Evolutionary conservation across 2,329 filamentous ascomycete genomes (phyloP).

Genomic region (Aspergillus melleus): DNA sequence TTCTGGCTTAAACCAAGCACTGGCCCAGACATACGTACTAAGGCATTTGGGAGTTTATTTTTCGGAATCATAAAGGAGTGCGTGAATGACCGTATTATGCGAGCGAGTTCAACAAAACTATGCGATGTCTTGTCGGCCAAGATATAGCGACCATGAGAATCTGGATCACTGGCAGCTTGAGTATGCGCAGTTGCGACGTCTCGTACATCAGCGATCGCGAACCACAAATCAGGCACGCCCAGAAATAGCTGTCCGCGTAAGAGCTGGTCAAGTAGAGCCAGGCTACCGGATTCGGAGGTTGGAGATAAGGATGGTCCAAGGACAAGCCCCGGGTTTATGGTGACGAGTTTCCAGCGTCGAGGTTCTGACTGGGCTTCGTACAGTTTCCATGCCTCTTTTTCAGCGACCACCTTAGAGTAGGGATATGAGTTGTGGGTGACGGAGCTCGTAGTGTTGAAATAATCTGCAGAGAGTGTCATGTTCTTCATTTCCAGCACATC

Average conservation of each 20-base stretch:
- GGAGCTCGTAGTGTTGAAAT: slow-evolving; percentile 28
- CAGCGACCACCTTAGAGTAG: slow-evolving; percentile 26
- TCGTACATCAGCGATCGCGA: slow-evolving; percentile 17
- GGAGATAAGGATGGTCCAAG: slow-evolving; percentile 23
- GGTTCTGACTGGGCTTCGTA: slow-evolving; percentile 14
- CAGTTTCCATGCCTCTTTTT: slow-evolving; percentile 28
- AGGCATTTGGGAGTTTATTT: slow-evolving; percentile 5
- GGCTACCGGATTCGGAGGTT: slow-evolving; percentile 26
- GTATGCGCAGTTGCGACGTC: slow-evolving; percentile 17
- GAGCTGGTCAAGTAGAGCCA: slow-evolving; percentile 28
- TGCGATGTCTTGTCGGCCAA: slow-evolving; percentile 7
- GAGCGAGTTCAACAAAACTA: slow-evolving; percentile 13
- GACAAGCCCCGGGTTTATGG: slow-evolving; percentile 27
- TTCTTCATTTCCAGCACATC: slow-evolving; percentile 22
- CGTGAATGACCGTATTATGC: slow-evolving; percentile 8
- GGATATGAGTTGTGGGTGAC: slow-evolving; percentile 26
- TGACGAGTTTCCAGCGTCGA: slow-evolving; percentile 27
- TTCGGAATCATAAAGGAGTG: slow-evolving; percentile 4
- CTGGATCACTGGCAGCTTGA: slow-evolving; percentile 9
- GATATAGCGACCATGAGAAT: slow-evolving; percentile 14
- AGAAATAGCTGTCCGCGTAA: slow-evolving; percentile 23
- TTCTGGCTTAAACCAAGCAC: slow-evolving; percentile 20
- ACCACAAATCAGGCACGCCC: slow-evolving; percentile 28
- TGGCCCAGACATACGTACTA: slow-evolving; percentile 18
- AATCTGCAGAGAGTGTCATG: slow-evolving; percentile 18